Evolutionary conservation across 495 filamentous ascomycete species (phyloP).

Genomic region (Sphaerosporella brunnea): DNA sequence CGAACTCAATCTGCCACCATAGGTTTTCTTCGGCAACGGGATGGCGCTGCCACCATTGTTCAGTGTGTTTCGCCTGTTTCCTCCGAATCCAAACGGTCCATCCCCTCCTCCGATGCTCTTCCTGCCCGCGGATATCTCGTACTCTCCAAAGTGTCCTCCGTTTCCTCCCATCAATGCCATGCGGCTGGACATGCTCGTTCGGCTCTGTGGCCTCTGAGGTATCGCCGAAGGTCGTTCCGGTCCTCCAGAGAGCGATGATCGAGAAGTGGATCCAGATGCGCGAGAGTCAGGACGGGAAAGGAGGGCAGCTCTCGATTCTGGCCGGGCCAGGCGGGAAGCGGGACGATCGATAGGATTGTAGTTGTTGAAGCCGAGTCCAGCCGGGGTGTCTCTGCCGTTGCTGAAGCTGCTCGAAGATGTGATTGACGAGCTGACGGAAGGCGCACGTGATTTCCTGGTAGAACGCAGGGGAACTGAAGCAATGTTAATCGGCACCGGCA

Average conservation of each 20-base stretch:
- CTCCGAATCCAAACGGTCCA: constrained; percentile 9
- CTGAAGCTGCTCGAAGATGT: constrained; percentile 15
- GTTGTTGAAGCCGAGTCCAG: constrained; percentile 10
- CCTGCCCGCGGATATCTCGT: constrained; percentile 14
- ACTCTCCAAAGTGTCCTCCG: constrained; percentile 10
- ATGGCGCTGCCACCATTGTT: constrained; percentile 17
- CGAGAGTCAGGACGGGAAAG: constrained; percentile 6
- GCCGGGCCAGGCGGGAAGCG: constrained; percentile 8
- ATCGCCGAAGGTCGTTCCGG: constrained; percentile 6
- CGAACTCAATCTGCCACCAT: constrained; percentile 16
- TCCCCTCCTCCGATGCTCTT: constrained; percentile 12
- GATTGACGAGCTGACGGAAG: constrained; percentile 20
- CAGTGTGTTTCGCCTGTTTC: constrained; percentile 14
- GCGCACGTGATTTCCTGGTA: constrained; percentile 18
- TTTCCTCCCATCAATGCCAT: constrained; percentile 10
- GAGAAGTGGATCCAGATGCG: constrained; percentile 16
- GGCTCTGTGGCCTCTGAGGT: constrained; percentile 16
- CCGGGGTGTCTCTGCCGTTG: constrained; percentile 5
- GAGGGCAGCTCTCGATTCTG: constrained; percentile 7
- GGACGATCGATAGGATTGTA: constrained; percentile 11
- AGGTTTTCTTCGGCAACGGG: constrained; percentile 16
- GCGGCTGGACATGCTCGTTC: constrained; percentile 10
- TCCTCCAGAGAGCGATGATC: constrained; percentile 8
- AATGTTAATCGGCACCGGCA: constrained; percentile 7
- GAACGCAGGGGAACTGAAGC: constrained; percentile 18